Evolutionary conservation across 2,329 filamentous ascomycete genomes (phyloP).

Genomic region (Hymenoscyphus albidus): DNA sequence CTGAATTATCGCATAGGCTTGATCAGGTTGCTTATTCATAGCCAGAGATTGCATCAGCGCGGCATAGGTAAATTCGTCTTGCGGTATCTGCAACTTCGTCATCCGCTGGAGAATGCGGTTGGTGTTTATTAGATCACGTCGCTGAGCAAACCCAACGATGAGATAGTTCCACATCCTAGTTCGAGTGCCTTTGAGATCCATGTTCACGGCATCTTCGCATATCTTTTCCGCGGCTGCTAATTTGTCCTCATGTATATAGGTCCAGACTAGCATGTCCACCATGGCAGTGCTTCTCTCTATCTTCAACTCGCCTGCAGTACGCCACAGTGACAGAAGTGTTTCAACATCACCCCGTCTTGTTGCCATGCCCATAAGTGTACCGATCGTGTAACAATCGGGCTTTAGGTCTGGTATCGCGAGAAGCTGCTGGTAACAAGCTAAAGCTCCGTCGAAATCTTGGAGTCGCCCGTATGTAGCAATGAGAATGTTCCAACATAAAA

Average conservation of each 20-base stretch:
- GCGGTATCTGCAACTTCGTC: constrained; percentile 45
- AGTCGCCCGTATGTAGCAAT: constrained; percentile 66
- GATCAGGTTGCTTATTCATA: constrained; percentile 48
- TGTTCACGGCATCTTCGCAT: constrained; percentile 51
- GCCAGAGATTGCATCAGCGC: constrained; percentile 57
- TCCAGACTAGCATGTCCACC: constrained; percentile 62
- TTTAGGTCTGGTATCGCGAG: constrained; percentile 40
- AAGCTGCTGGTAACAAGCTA: constrained; percentile 61
- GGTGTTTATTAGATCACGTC: constrained; percentile 53
- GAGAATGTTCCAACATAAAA: constrained; percentile 70
- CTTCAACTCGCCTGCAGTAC: constrained; percentile 52
- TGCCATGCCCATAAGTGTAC: constrained; percentile 69
- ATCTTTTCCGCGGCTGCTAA: constrained; percentile 55
- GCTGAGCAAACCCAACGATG: constrained; percentile 63
- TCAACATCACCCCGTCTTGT: constrained; percentile 70
- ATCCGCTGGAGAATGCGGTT: constrained; percentile 53
- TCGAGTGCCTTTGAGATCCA: constrained; percentile 47
- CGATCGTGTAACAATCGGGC: constrained; percentile 64
- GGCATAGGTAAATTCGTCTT: constrained; percentile 56
- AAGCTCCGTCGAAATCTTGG: constrained; percentile 62
- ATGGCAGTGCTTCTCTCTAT: constrained; percentile 54
- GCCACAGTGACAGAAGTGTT: constrained; percentile 61
- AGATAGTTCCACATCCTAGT: constrained; percentile 76
- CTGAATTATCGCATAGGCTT: constrained; percentile 51
- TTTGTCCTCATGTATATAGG: constrained; percentile 57